Evolutionary conservation across 2,329 filamentous ascomycete species (phyloP).

Genomic region (Tetracladium maxilliforme): DNA sequence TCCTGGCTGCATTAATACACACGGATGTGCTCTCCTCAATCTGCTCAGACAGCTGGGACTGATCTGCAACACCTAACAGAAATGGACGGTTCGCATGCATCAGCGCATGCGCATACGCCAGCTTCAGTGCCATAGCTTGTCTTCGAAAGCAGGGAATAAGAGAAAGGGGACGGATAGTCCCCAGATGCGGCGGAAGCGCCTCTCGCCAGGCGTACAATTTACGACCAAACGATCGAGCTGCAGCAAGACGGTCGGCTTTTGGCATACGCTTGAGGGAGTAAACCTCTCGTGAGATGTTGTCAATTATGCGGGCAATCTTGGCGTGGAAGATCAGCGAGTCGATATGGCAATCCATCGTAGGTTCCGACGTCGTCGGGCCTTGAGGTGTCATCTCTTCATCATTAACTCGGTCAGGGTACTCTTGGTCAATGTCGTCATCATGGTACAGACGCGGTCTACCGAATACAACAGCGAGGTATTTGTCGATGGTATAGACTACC

Average conservation of each 20-base stretch:
- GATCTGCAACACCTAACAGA: conserved; percentile 29
- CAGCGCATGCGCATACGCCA: conserved; percentile 38
- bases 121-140: conserved; percentile 35
- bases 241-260: conserved; percentile 18
- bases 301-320: conserved; percentile 23
- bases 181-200: conserved; percentile 23
- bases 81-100: conserved; percentile 42
- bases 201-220: conserved; percentile 23
- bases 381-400: background rate
- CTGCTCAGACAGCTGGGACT: too few species aligned
- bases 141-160: conserved; percentile 27
- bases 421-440: conserved; percentile 9
- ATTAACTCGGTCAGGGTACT: conserved; percentile 6
- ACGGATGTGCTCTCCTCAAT: too few species aligned
- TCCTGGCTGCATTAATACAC: too few species aligned
- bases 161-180: conserved; percentile 25
- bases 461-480: conserved; percentile 8
- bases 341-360: conserved; percentile 7
- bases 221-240: conserved; percentile 19
- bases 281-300: conserved; percentile 20
- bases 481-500: conserved; percentile 9
- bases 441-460: conserved; percentile 9
- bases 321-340: conserved; percentile 22
- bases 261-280: too few species aligned
- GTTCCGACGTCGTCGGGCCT: conserved; percentile 1